Evolutionary conservation across 495 filamentous ascomycete species (phyloP).

Genomic region (Xylaria intraflava): DNA sequence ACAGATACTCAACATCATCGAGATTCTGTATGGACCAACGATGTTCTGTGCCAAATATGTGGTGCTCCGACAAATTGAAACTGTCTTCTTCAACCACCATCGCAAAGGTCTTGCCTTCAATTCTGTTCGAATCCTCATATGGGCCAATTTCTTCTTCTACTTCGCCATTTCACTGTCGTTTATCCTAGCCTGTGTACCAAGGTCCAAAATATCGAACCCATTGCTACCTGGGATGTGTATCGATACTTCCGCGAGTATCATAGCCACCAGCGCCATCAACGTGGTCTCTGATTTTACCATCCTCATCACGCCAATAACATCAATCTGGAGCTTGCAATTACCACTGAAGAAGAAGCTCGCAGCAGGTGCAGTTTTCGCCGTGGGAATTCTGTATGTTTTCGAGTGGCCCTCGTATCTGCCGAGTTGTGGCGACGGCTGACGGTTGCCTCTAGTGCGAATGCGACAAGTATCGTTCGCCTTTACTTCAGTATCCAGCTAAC

Average conservation of each 20-base stretch:
- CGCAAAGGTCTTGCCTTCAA: not conserved
- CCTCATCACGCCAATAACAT: constrained; percentile 29
- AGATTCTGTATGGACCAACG: not conserved
- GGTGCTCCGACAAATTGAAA: constrained; percentile 4
- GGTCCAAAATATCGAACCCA: constrained; percentile 15
- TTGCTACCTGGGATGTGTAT: constrained; percentile 38
- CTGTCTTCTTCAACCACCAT: constrained; percentile 1
- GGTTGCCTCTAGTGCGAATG: not conserved
- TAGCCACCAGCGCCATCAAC: constrained; percentile 33
- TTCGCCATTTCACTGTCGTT: constrained; percentile 3
- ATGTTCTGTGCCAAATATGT: constrained; percentile 8
- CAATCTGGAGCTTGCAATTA: constrained; percentile 26
- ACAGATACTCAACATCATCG: not conserved
- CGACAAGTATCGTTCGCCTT: constrained; percentile 8
- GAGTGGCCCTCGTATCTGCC: too few species aligned
- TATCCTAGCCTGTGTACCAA: constrained; percentile 12
- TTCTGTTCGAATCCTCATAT: constrained; percentile 8
- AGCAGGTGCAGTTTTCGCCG: constrained; percentile 20
- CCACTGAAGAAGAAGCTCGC: constrained; percentile 25
- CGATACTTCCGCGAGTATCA: constrained; percentile 30
- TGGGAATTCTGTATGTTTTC: constrained; percentile 21
- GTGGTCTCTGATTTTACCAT: constrained; percentile 35
- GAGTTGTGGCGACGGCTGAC: not conserved
- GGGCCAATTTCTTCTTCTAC: constrained; percentile 13
- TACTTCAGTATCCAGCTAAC: constrained; percentile 3